Conservation (phyloP, 1,284 basidiomycete genomes). For the Ganoderma leucocontextum region DNA sequence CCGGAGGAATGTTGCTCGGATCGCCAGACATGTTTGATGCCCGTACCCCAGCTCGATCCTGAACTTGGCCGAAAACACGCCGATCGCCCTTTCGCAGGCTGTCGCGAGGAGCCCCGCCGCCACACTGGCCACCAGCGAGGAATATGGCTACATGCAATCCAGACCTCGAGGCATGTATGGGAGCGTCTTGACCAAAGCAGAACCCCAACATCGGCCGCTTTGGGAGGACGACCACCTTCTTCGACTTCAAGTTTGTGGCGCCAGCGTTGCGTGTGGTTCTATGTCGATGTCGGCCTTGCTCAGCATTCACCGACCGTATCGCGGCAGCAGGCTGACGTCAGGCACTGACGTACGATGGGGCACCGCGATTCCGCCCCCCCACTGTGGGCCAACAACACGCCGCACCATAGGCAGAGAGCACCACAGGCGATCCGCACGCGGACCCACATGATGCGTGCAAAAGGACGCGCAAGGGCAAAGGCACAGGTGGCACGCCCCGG, state of each 20-base stretch:
- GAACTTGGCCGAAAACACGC: neutral
- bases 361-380: neutral
- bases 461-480: neutral
- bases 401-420: neutral
- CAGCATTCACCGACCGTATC: conserved; percentile 5
- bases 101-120: neutral
- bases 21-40: conserved; percentile 10
- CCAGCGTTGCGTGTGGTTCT: conserved; percentile 4
- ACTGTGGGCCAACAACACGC: neutral
- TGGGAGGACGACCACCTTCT: neutral
- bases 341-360: neutral
- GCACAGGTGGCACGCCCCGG: neutral
- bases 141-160: conserved; percentile 2
- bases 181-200: neutral
- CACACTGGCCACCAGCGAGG: neutral
- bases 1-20: conserved; percentile 5
- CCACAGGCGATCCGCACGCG: conserved; percentile 1
- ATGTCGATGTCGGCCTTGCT: neutral
- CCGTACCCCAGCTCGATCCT: conserved; percentile 4
- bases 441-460: neutral
- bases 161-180: neutral
- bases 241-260: neutral
- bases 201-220: neutral
- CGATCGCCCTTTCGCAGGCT: neutral
- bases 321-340: neutral